Conservation (phyloP, 768 basidiomycete species). For the Fistulinella prunicolor region DNA sequence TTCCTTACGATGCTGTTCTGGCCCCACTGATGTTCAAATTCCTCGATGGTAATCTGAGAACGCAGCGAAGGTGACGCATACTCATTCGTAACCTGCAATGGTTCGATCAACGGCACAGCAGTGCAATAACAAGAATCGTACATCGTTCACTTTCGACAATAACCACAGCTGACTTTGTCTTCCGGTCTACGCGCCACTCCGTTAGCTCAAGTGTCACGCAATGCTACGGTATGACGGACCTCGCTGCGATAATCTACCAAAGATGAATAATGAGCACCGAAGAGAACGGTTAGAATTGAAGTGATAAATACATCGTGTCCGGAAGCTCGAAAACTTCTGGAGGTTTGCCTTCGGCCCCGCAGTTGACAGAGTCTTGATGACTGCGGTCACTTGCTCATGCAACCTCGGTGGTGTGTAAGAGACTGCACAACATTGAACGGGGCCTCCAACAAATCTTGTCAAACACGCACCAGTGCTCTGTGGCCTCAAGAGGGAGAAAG, state of each 20-base stretch:
- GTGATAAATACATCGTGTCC: conserved; percentile 60
- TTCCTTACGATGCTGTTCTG: conserved; percentile 72
- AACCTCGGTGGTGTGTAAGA: conserved; percentile 59
- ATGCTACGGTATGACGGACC: conserved; percentile 37
- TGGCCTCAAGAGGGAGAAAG: conserved; percentile 35
- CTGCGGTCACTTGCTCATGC: conserved; percentile 54
- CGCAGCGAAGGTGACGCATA: conserved; percentile 57
- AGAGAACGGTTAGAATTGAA: background rate
- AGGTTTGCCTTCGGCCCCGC: conserved; percentile 64
- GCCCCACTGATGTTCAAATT: conserved; percentile 80
- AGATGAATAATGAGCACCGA: conserved; percentile 12
- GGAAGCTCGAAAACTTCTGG: conserved; percentile 64
- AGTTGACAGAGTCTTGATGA: conserved; percentile 65
- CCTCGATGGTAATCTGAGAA: conserved; percentile 57
- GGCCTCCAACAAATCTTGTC: background rate
- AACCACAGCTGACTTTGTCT: conserved; percentile 78
- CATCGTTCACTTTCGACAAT: conserved; percentile 62
- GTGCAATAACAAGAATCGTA: conserved; percentile 22
- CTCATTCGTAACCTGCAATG: conserved; percentile 56
- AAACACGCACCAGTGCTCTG: conserved; percentile 38
- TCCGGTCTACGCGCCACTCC: conserved; percentile 51
- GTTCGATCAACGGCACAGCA: conserved; percentile 1
- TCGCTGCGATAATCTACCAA: conserved; percentile 70
- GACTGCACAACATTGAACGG: conserved; percentile 31
- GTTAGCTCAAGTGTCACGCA: conserved; percentile 12